phyloP scores from a whole-genome alignment of 1,284 basidiomycete species.

The Austroboletus niveus region DNA sequence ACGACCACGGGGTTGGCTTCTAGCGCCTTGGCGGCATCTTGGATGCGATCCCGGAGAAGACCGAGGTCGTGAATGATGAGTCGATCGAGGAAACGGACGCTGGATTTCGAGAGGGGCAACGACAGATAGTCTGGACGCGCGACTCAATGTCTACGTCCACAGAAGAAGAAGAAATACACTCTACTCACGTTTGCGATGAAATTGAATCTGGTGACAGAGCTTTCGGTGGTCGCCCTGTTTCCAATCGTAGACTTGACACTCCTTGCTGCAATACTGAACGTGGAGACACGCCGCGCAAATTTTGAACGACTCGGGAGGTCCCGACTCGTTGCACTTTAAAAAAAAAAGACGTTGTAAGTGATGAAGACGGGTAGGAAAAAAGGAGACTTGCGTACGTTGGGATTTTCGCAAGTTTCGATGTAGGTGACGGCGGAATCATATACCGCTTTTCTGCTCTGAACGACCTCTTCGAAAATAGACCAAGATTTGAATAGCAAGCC shows the following conservation, averaged over 20 bases:
- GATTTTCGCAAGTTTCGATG: conserved; percentile 9
- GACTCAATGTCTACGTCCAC: conserved; percentile 1
- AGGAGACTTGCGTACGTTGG: no score
- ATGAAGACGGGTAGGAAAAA: no score
- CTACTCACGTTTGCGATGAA: conserved; percentile 24
- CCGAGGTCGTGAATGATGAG: conserved; percentile 21
- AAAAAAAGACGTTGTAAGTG: no score
- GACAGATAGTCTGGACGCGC: conserved; percentile 20
- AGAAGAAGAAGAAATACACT: not conserved
- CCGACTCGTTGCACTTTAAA: conserved; percentile 25
- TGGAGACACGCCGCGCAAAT: conserved; percentile 28
- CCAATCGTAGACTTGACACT: conserved; percentile 33
- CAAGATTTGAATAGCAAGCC: conserved; percentile 20
- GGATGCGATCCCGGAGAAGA: conserved; percentile 19
- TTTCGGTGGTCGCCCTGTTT: conserved; percentile 25
- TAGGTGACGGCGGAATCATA: conserved; percentile 5
- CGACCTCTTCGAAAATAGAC: conserved; percentile 18
- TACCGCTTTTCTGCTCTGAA: conserved; percentile 17
- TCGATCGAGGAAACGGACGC: conserved; percentile 27
- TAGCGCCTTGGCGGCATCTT: conserved; percentile 4
- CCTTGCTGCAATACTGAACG: conserved; percentile 31
- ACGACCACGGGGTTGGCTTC: conserved; percentile 20
- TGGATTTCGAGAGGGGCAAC: conserved; percentile 22
- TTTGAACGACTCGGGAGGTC: conserved; percentile 28
- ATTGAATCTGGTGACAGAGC: conserved; percentile 29